Conservation (phyloP, 78 protist genomes). For the Protostelium mycophagum region DNA sequence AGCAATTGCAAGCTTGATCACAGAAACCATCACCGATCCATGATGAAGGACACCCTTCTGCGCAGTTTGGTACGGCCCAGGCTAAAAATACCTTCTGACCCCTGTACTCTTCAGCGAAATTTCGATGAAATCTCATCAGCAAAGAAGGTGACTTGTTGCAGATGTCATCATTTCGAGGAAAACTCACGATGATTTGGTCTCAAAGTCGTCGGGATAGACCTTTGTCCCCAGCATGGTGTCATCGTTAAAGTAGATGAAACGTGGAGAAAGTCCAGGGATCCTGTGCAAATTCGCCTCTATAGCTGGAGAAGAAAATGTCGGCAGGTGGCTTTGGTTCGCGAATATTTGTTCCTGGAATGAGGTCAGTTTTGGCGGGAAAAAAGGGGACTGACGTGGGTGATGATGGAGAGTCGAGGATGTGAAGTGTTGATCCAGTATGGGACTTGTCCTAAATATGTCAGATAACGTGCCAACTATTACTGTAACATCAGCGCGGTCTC, state of each 20-base stretch:
- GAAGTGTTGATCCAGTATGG: constrained; percentile 90
- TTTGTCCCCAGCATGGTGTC: constrained; percentile 88
- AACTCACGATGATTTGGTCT: constrained; percentile 61
- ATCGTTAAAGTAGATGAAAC: constrained; percentile 93
- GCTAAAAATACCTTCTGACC: constrained; percentile 70
- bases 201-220: constrained; percentile 89
- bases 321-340: constrained; percentile 76
- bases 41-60: constrained; percentile 79
- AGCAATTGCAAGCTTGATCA: constrained; percentile 84
- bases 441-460: too few relatives aligned
- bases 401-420: constrained; percentile 69
- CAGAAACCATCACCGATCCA: constrained; percentile 94
- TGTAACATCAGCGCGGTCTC: too few relatives aligned
- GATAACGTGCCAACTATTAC: too few relatives aligned
- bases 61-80: constrained; percentile 93
- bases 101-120: constrained; percentile 6
- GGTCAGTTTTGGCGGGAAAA: background rate
- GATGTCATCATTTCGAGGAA: too few relatives aligned
- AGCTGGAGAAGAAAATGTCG: constrained; percentile 93
- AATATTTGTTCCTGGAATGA: constrained; percentile 22
- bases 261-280: constrained; percentile 87
- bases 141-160: background rate
- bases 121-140: too few relatives aligned
- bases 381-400: constrained; percentile 81
- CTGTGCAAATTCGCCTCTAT: constrained; percentile 93